Evolutionary conservation across 1,139 yeast species (phyloP).

Genomic region (Tardiomyces digboiensis): DNA sequence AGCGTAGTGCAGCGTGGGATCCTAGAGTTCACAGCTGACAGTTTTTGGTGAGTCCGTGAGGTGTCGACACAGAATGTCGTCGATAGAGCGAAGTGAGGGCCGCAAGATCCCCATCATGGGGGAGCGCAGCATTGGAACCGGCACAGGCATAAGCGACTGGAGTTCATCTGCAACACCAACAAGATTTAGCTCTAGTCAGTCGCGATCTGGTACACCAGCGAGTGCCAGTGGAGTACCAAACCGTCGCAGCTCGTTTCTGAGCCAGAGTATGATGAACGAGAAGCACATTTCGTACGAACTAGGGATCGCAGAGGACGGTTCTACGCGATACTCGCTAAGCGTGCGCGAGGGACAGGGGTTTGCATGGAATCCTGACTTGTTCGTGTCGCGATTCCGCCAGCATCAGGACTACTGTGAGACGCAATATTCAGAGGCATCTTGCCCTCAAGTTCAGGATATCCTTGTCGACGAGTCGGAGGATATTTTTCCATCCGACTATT

Average conservation of each 20-base stretch:
- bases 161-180: not conserved
- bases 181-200: not conserved
- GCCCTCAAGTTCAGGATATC: conserved; percentile 15
- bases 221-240: conserved; percentile 12
- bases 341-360: conserved; percentile 63
- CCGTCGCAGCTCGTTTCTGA: conserved; percentile 50
- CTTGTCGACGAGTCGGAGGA: conserved; percentile 14
- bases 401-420: conserved; percentile 6
- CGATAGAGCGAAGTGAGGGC: not conserved
- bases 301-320: conserved; percentile 19
- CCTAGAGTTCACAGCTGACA: too few relatives aligned
- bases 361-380: conserved; percentile 62
- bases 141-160: not conserved
- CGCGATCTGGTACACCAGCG: not conserved
- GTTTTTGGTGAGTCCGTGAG: too few relatives aligned
- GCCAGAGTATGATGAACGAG: conserved; percentile 56
- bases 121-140: not conserved
- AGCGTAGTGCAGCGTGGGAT: too few relatives aligned
- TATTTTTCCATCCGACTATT: conserved; percentile 16
- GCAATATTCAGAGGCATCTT: conserved; percentile 2
- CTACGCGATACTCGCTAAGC: conserved; percentile 26
- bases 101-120: not conserved
- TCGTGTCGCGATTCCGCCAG: conserved; percentile 60
- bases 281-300: conserved; percentile 49
- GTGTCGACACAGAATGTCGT: too few relatives aligned